Base-by-base conservation (phyloP, 345 rosid genomes). In the Citrus trifoliata region DNA sequence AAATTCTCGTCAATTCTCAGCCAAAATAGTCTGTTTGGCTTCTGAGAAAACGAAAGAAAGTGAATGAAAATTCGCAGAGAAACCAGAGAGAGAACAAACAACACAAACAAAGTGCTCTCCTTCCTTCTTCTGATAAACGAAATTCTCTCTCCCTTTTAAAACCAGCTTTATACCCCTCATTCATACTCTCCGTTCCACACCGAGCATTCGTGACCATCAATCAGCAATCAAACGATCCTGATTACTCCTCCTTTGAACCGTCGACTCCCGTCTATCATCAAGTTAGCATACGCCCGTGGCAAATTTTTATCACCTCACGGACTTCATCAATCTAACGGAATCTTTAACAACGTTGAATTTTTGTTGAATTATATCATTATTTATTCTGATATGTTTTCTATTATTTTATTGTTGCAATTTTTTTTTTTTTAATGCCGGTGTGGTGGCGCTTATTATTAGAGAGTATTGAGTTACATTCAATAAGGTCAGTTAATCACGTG, bases 1-100 rank as follows among this genome's bases (percentile, higher is more conserved):
- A 67, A 82, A 82, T 74, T 70, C 28, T 70, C 58, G 38, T 28
- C 62, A 70, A 53, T 21, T 65, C 32, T 2, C 59, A 38, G 40
- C n/a, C 19, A 19, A 58, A 58, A 63, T 28, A 62, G 24, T 58
- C 76, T 79, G 88, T 84, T 83, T 80, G 85, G 73, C 76, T 68
- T 60, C 64, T 83, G 76, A 67, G 87, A 84, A 81, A 73, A 25
- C 13, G 76, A 64, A 55, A 73, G 84, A 80, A 83, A 84, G 51
- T 61, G 74, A 78, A 72, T 78, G 89, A 77, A 80, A 84, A 75
- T 64, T 77, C 51, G 48, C 82, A 80, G 78, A 80, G 86, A 76
- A 80, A 71, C 37, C 74, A 60, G 19, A 75, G 71, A 79, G 37
- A 66, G 58, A 46, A 78, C 64, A 62, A 60, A 60, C 42, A 75